phyloP scores from a whole-genome alignment of 495 filamentous ascomycete species.

The Parathielavia appendiculata region DNA sequence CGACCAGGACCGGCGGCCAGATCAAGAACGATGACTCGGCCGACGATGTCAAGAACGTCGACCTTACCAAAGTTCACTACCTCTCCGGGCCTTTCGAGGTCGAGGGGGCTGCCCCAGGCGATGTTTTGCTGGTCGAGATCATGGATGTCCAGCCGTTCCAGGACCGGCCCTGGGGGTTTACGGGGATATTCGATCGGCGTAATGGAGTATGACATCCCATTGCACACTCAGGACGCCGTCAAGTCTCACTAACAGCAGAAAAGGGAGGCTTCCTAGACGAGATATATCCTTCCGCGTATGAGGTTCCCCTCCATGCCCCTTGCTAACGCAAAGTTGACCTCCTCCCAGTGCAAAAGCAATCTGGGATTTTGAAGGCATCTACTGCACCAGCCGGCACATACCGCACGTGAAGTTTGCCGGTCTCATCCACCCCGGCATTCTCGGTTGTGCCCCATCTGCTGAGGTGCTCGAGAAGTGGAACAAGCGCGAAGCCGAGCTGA shows the following conservation, averaged over 20 bases:
- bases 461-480: slow-evolving; percentile 68
- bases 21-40: slow-evolving; percentile 86
- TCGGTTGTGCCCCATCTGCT: slow-evolving; percentile 82
- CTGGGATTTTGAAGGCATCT: slow-evolving; percentile 97
- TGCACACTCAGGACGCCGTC: not conserved
- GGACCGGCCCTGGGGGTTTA: slow-evolving; percentile 88
- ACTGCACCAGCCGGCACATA: slow-evolving; percentile 85
- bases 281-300: slow-evolving; percentile 74
- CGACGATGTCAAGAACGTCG: slow-evolving; percentile 80
- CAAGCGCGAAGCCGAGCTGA: slow-evolving; percentile 70
- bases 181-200: slow-evolving; percentile 71
- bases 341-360: slow-evolving; percentile 77
- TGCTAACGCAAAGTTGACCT: not conserved
- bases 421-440: slow-evolving; percentile 91
- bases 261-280: slow-evolving; percentile 85
- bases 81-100: slow-evolving; percentile 89
- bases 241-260: not conserved
- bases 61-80: slow-evolving; percentile 81
- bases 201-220: slow-evolving; percentile 54
- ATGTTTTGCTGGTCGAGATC: slow-evolving; percentile 85
- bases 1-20: slow-evolving; percentile 67
- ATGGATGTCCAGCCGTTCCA: slow-evolving; percentile 92
- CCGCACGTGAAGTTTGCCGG: slow-evolving; percentile 83
- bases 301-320: not conserved
- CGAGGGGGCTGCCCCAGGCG: slow-evolving; percentile 78